Evolutionary conservation across 1,284 basidiomycete genomes (phyloP), one percentile per base, ranked within the genome.

Genomic region (Microbotryum lychnidis-dioicae): DNA sequence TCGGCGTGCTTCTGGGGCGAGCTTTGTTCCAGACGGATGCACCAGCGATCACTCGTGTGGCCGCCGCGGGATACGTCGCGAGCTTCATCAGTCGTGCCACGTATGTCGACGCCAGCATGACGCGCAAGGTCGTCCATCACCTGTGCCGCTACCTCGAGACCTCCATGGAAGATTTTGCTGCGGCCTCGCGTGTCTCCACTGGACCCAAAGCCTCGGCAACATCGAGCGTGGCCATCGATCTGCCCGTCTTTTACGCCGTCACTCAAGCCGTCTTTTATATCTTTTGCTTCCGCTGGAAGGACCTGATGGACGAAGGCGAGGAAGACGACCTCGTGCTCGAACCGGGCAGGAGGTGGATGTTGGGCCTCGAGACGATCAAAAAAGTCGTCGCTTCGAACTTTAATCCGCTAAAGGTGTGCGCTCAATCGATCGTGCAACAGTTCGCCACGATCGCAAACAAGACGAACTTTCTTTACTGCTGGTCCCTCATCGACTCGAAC

Each of bases 281-380:
- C 66, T 99, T 98, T 76, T 98, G 96, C 76, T 99, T 98, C 79
- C 81, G 94, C 21, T 98, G 93, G 94, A 79, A 90, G 64, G 91
- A 93, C 70, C 77, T 97, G 45, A 76, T 87, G 29, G 77, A 78
- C 48, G 71, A 75, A 55, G 77, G 79, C 60, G 83, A 85, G 58
- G 73, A 74, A 3, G 82, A 85, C 58, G 73, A 74, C 10, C 51
- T 66, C 1, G 61, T 62, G 6, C 46, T 66, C 14, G 67, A 69
- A 3, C 50, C 58, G 14, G 72, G 72, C 65, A 86, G 85, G 71
- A 75, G 75, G 54, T 99, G 94, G 94, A 88, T 96, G 79, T 78
- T 80, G 33, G 87, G 89, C 70, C 75, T 98, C 59, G 82, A 83
- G 46, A 80, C 91, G 4, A 74, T 98, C 60, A 89, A 92, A 74